Base-by-base conservation (phyloP, 768 basidiomycete genomes). In the Podaxis sp. region DNA sequence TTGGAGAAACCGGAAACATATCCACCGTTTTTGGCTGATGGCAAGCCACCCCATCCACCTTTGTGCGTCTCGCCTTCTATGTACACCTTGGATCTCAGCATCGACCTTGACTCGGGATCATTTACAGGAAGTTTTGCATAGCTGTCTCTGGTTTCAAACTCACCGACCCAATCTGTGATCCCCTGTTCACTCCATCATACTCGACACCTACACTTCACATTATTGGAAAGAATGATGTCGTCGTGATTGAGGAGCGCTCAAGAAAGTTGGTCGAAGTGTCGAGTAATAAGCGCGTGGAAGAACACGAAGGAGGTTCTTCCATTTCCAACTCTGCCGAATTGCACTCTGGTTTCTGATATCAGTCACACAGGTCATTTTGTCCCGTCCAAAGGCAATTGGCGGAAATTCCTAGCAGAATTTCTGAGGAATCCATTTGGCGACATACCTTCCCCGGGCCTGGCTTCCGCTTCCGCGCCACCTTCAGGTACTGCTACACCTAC, bases 141-240 rank as follows among this genome's bases (percentile, higher is more conserved):
- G 74, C 87, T 20, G 84, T 88, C 7, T 83, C 89, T 4, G 91
- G 91, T 0, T 92, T 90, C 75, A 78, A 81, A 61, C 80, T 67
- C 69, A 78, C 65, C 2, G 79, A 76, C 48, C 75, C 83, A n/a
- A 70, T 86, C 30, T 76, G 80, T 30, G 77, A 76, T 28, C 64
- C 75, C 3, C 73, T 89, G 33, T 85, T 85, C 66, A 73, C 75
- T 3, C 69, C 76, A 17, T 77, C 78, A 11, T 88, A 83, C 67
- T 72, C 77, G 12, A 93, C 91, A 7, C 88, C 85, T 6, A 91
- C 90, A 0, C 74, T 94, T 17, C 91, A 92, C 69, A 76, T 93
- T 17, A 74, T 91, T 12, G 92, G 92, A 12, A 80, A 76, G 65
- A 89, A 77, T 30, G 92, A 94, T 65, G 79, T 90, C n/a, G 80